Evolutionary conservation across 352 stramenopile species (phyloP), one percentile per base, ranked within the genome.

Genomic region (Peronospora destructor): DNA sequence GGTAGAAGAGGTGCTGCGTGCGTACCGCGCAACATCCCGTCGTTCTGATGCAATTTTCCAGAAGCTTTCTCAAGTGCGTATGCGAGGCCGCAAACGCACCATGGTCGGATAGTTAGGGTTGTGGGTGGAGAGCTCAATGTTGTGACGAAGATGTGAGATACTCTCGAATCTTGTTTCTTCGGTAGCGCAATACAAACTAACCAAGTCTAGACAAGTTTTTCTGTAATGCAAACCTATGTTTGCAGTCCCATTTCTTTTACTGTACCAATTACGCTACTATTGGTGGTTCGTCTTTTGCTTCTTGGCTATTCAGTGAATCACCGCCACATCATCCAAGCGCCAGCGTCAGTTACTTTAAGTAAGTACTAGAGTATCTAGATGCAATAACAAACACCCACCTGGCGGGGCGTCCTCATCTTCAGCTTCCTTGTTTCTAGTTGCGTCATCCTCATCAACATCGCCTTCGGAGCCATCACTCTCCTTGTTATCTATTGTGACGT

Each of bases 1-100:
- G 77, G 77, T 95, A 13, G 72, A 76, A 25, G 77, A 90, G 49
- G 83, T 95, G 25, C 54, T 96, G 56, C 77, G 78, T 21, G 81
- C 83, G 16, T 97, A 97, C 69, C 79, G 87, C 57, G 79, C 74
- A n/a, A 71, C 79, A 42, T 90, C 79, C 3, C 68, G 76, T 26
- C 75, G 74, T 3, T 76, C 82, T 3, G 79, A 93, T 38, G 65
- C 74, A 23, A 87, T 80, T 25, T 86, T 96, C 49, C 73, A 89
- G 57, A 91, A 93, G 47, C 76, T 96, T 12, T 79, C 80, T 26
- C 82, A 91, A 53, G 88, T 97, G 48, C 78, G 86, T 53, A 66
- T 89, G 37, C 71, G 88, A 52, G 88, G 88, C 6, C 78, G 88
- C 21, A 97, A 97, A 63, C 84, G 88, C 39, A 91, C 88, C 17